Evolutionary conservation across 805 yeast species (phyloP).

Genomic region (Barnettozyma sp.): DNA sequence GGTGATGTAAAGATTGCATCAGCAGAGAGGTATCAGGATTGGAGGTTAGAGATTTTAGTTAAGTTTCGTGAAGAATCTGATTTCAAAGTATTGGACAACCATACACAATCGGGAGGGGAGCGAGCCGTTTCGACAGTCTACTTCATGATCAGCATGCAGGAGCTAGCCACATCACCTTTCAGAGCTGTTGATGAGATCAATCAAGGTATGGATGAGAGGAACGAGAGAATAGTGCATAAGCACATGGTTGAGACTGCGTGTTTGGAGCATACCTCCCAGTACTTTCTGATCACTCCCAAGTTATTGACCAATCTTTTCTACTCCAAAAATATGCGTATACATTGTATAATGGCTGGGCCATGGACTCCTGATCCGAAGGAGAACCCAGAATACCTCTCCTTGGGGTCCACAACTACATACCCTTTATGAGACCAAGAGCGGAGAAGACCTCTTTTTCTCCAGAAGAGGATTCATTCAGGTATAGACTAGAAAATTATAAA

Average conservation of each 20-base stretch:
- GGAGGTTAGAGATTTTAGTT: slow-evolving; percentile 82
- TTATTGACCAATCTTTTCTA: slow-evolving; percentile 71
- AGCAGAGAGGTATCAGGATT: slow-evolving; percentile 51
- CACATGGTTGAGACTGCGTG: slow-evolving; percentile 88
- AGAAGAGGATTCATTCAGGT: too few species aligned
- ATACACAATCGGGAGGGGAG: slow-evolving; percentile 96
- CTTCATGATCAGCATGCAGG: slow-evolving; percentile 86
- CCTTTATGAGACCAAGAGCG: too few species aligned
- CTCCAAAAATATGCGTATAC: slow-evolving; percentile 74
- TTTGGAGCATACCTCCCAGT: slow-evolving; percentile 58
- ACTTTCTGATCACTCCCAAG: slow-evolving; percentile 90
- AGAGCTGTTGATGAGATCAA: slow-evolving; percentile 96
- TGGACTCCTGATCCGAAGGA: slow-evolving; percentile 35
- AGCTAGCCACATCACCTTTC: slow-evolving; percentile 81
- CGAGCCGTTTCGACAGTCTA: slow-evolving; percentile 91
- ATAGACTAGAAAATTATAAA: too few species aligned
- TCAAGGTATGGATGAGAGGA: slow-evolving; percentile 96
- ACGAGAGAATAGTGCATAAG: slow-evolving; percentile 80
- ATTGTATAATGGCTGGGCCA: slow-evolving; percentile 67
- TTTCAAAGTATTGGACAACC: slow-evolving; percentile 69
- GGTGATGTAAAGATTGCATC: slow-evolving; percentile 67
- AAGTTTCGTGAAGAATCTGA: slow-evolving; percentile 75
- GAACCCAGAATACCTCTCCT: slow-evolving; percentile 26
- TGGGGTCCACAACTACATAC: slow-evolving; percentile 30
- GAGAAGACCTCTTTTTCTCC: too few species aligned